A percentile compares a stretch with the other conserved stretches of the same genome.
phyloP scores from a whole-genome alignment of 2,329 filamentous ascomycete species.

The Cladosporium oxysporum region DNA sequence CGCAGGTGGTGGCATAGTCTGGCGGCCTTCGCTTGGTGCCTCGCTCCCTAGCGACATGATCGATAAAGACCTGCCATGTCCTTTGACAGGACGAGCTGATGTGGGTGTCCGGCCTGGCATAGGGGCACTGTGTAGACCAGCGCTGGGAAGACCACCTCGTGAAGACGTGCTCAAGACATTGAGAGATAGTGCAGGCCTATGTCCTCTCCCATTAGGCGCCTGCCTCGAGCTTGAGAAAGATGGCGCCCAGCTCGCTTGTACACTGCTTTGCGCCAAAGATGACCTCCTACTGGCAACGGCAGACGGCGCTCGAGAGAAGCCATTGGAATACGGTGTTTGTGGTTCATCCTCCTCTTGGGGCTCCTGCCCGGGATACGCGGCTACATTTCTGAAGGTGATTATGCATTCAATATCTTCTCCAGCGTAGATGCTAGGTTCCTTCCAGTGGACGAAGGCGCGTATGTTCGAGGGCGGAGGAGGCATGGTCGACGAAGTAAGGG shows the following conservation, averaged over 20 bases:
- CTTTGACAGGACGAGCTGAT: conserved; percentile 51
- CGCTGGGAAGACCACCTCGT: conserved; percentile 26
- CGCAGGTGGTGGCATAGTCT: conserved; percentile 16
- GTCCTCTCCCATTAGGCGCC: conserved; percentile 46
- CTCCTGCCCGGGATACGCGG: conserved; percentile 46
- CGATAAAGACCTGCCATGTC: conserved; percentile 50
- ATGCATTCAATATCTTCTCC: conserved; percentile 94
- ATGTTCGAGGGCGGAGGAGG: conserved; percentile 64
- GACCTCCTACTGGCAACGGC: conserved; percentile 18
- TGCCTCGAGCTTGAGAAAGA: conserved; percentile 21
- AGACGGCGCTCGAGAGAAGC: conserved; percentile 24
- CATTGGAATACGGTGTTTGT: conserved; percentile 36
- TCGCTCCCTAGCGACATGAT: conserved; percentile 53
- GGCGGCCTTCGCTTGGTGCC: conserved; percentile 31
- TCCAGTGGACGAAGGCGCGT: conserved; percentile 93
- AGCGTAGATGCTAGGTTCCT: conserved; percentile 90
- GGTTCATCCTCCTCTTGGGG: conserved; percentile 29
- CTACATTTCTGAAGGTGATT: conserved; percentile 92
- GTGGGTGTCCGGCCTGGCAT: conserved; percentile 30
- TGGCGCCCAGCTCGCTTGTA: conserved; percentile 18
- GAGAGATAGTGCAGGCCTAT: conserved; percentile 69
- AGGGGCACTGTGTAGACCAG: conserved; percentile 28
- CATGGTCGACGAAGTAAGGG: conserved; percentile 18
- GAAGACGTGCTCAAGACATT: conserved; percentile 41
- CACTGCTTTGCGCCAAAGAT: conserved; percentile 14